Conservation (phyloP, 495 filamentous ascomycete species). For the Penicillium arizonense region DNA sequence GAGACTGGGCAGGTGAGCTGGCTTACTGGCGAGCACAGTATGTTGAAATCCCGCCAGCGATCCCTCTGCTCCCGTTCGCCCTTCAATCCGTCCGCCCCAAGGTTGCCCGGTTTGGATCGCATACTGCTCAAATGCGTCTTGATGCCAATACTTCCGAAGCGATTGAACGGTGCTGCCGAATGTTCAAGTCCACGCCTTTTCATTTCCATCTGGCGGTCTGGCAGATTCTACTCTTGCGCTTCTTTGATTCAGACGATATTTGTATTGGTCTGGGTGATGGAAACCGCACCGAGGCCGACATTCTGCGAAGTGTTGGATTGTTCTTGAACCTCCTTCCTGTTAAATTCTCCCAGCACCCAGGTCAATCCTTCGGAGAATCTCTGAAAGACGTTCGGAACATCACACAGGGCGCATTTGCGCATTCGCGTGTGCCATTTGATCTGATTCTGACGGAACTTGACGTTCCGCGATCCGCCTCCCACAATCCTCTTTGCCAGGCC, state of each 20-base stretch:
- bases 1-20: constrained; percentile 18
- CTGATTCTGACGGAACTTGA: constrained; percentile 38
- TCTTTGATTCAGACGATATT: constrained; percentile 27
- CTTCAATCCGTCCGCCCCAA: constrained; percentile 7
- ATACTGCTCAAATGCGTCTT: constrained; percentile 11
- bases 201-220: constrained; percentile 44
- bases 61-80: constrained; percentile 40
- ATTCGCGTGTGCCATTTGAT: constrained; percentile 46
- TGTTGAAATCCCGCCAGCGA: constrained; percentile 14
- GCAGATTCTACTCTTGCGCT: constrained; percentile 27
- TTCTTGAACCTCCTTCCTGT: constrained; percentile 51
- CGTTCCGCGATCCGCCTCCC: constrained; percentile 27
- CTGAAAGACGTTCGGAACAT: constrained; percentile 15
- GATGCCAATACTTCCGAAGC: constrained; percentile 6
- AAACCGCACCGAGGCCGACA: constrained; percentile 30
- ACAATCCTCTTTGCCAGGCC: constrained; percentile 38
- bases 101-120: constrained; percentile 9
- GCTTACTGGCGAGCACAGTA: constrained; percentile 38
- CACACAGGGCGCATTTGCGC: constrained; percentile 21
- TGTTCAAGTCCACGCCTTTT: constrained; percentile 33
- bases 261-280: constrained; percentile 46
- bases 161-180: constrained; percentile 18
- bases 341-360: constrained; percentile 19
- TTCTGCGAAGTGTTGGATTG: constrained; percentile 37
- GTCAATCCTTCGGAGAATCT: constrained; percentile 14